These are phyloP conservation scores for Colletotrichum gloeosporioides DNA, from an alignment of 2,329 filamentous ascomycete genomes.

Conservation along the genomic window DNA sequence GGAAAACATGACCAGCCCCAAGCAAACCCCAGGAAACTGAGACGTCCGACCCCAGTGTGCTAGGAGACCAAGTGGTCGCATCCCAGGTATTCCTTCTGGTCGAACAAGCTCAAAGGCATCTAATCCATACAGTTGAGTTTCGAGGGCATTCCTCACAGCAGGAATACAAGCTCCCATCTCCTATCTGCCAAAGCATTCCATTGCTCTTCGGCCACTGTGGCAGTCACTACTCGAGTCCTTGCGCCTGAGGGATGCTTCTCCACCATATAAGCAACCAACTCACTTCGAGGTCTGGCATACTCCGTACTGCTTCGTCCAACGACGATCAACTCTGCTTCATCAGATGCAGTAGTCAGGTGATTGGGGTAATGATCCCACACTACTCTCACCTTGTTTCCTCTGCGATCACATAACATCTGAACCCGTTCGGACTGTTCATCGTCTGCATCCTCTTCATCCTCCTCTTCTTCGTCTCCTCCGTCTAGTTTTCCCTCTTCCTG, in stretches of 20 bases:
- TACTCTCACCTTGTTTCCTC: neutral
- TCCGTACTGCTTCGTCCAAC: neutral
- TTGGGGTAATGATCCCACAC: neutral
- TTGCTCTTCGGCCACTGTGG: neutral
- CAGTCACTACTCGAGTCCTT: neutral
- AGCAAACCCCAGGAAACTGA: neutral
- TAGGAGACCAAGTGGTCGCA: neutral
- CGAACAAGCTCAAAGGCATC: too few relatives aligned
- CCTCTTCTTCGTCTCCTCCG: neutral
- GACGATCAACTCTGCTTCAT: neutral
- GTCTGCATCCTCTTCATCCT: neutral
- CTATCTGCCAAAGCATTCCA: neutral
- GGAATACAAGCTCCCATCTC: neutral
- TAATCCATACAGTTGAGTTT: too few relatives aligned
- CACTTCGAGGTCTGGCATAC: neutral
- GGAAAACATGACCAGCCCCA: neutral
- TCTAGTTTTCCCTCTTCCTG: neutral
- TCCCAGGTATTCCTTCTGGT: too few relatives aligned
- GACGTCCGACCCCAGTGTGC: neutral
- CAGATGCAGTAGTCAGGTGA: neutral
- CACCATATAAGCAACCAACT: neutral
- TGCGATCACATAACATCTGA: neutral
- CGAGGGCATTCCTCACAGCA: neutral
- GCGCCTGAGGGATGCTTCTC: neutral
- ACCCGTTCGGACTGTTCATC: neutral